phyloP scores from a whole-genome alignment of 2,329 filamentous ascomycete genomes.

The Pezicula neosporulosa region DNA sequence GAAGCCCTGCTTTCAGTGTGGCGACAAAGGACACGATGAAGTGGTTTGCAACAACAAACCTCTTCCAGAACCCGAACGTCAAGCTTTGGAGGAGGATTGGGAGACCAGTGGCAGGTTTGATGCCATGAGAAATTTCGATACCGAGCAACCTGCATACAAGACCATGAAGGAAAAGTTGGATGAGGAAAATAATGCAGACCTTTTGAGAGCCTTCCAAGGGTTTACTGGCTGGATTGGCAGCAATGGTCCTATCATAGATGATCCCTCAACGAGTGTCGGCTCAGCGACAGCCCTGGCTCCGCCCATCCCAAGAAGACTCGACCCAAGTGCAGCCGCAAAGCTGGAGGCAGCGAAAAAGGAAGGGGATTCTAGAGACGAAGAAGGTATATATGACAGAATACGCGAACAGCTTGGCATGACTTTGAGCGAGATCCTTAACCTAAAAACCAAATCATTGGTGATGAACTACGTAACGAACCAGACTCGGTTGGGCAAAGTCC shows the following conservation, averaged over 20 bases:
- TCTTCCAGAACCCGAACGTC: neutral
- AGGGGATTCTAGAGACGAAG: slow-evolving; percentile 27
- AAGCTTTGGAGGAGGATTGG: neutral
- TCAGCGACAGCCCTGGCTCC: slow-evolving; percentile 14
- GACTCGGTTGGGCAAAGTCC: slow-evolving; percentile 93
- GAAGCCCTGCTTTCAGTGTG: slow-evolving; percentile 1
- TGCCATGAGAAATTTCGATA: neutral
- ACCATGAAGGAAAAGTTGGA: neutral
- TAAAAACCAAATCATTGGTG: slow-evolving; percentile 73
- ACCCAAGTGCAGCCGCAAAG: slow-evolving; percentile 8
- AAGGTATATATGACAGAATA: slow-evolving; percentile 26
- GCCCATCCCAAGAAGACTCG: slow-evolving; percentile 14
- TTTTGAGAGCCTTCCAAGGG: neutral
- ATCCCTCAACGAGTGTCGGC: neutral
- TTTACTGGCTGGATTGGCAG: slow-evolving; percentile 1
- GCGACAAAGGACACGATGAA: neutral
- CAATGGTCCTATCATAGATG: neutral
- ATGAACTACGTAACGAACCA: slow-evolving; percentile 79
- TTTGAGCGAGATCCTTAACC: slow-evolving; percentile 45
- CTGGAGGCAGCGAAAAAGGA: slow-evolving; percentile 11
- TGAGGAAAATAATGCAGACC: neutral
- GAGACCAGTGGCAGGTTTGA: neutral
- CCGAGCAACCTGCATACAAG: neutral
- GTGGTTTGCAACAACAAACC: neutral
- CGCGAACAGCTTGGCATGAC: slow-evolving; percentile 51